A percentile compares a stretch with the other conserved stretches of the same genome.
Evolutionary conservation across 129 eudicot species (phyloP).

Genomic region (Flaveria bidentis): DNA sequence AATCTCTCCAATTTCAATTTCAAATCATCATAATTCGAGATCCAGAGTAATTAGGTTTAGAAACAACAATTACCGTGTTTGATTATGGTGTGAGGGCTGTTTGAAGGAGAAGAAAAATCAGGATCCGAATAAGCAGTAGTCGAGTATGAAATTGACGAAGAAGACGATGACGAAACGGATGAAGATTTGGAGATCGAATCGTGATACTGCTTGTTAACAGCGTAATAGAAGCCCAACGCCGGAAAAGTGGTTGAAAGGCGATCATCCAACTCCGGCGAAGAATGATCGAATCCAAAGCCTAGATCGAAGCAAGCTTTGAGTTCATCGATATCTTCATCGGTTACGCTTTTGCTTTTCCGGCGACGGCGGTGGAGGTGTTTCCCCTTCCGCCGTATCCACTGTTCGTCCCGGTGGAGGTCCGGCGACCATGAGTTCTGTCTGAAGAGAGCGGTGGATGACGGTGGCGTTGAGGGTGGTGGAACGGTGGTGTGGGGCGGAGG

Average conservation of each 20-base stretch:
- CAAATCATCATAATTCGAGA: too few species aligned
- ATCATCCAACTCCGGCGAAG: slow-evolving; percentile 59
- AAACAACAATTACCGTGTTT: slow-evolving; percentile 40
- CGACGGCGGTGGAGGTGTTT: slow-evolving; percentile 39
- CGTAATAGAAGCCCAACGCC: slow-evolving; percentile 69
- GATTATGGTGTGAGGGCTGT: slow-evolving; percentile 54
- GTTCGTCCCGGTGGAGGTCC: slow-evolving; percentile 71
- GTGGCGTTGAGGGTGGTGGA: slow-evolving; percentile 19
- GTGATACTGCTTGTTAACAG: slow-evolving; percentile 61
- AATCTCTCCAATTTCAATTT: too few species aligned
- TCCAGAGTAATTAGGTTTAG: neutral
- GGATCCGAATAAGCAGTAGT: too few species aligned
- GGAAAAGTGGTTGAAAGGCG: slow-evolving; percentile 77
- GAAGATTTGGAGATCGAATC: slow-evolving; percentile 44
- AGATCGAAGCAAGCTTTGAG: slow-evolving; percentile 82
- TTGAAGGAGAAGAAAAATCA: slow-evolving; percentile 53
- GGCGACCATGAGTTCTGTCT: slow-evolving; percentile 87
- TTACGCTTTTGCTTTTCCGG: slow-evolving; percentile 63
- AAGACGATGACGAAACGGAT: slow-evolving; percentile 40
- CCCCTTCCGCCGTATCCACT: slow-evolving; percentile 64
- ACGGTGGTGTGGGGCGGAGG: slow-evolving; percentile 31
- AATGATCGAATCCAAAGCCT: slow-evolving; percentile 71
- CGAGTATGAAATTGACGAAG: slow-evolving; percentile 25
- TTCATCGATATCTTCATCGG: slow-evolving; percentile 79
- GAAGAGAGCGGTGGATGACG: slow-evolving; percentile 36